Percentiles rank a stretch among this genome's conserved stretches.
phyloP scores from a whole-genome alignment of 148 eudicot species.

The Nepenthes mirabilis region DNA sequence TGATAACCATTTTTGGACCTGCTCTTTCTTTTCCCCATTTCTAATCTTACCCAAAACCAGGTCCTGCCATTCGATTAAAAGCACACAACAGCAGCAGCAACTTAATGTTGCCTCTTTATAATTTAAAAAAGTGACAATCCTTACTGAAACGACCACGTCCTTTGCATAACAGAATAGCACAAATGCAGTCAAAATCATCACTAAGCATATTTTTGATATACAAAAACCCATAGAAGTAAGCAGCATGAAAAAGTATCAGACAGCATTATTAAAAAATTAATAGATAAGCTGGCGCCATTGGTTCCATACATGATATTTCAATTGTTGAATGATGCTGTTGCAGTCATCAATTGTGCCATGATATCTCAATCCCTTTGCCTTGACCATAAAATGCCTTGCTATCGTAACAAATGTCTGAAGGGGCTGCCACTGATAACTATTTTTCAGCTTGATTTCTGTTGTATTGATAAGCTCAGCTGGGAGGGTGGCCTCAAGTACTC shows the following conservation, averaged over 20 bases:
- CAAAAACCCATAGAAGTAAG: too few species aligned
- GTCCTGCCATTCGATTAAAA: too few species aligned
- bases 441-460: conserved; percentile 62
- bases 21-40: too few species aligned
- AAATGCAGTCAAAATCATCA: too few species aligned
- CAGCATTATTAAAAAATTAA: background rate
- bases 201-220: too few species aligned
- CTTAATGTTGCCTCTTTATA: too few species aligned
- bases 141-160: background rate
- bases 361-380: conserved; percentile 76
- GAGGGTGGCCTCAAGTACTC: conserved; percentile 51
- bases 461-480: conserved; percentile 60
- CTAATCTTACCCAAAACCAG: too few species aligned
- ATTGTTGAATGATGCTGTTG: conserved; percentile 48
- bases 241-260: too few species aligned
- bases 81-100: too few species aligned
- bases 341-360: conserved; percentile 56
- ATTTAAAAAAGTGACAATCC: background rate
- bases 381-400: conserved; percentile 56
- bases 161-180: background rate
- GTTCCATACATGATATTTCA: conserved; percentile 45
- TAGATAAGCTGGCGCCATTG: conserved; percentile 8
- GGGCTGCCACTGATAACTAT: conserved; percentile 77
- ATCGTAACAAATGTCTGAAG: conserved; percentile 81
- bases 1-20: too few species aligned